A percentile compares a stretch with the other conserved stretches of the same genome.
These are phyloP conservation scores for Aspergillus candidus DNA, from an alignment of 2,329 filamentous ascomycete genomes.

Conservation along the genomic window DNA sequence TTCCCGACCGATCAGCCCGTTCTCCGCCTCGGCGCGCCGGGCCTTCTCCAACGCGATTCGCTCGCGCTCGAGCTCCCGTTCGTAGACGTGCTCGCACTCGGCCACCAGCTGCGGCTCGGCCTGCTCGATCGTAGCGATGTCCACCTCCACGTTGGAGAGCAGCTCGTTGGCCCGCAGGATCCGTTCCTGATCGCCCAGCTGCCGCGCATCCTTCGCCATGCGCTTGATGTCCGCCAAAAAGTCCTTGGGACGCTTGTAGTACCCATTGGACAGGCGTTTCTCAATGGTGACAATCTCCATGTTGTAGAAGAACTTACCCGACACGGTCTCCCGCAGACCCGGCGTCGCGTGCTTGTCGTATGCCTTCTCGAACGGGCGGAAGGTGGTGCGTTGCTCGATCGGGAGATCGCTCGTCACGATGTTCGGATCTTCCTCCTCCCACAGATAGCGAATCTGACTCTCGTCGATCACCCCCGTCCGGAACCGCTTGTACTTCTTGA, in stretches of 20 bases:
- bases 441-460: constrained; percentile 69
- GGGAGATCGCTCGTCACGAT: constrained; percentile 55
- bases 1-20: constrained; percentile 40
- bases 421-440: constrained; percentile 72
- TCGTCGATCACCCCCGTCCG: constrained; percentile 72
- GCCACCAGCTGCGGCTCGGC: constrained; percentile 56
- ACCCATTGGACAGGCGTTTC: constrained; percentile 92
- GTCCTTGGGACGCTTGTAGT: constrained; percentile 84
- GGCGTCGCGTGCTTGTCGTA: constrained; percentile 72
- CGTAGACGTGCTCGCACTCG: constrained; percentile 78
- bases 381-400: constrained; percentile 51
- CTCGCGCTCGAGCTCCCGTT: constrained; percentile 64
- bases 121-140: constrained; percentile 70
- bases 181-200: constrained; percentile 73
- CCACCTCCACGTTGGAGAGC: constrained; percentile 86
- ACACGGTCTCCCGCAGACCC: constrained; percentile 68
- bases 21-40: constrained; percentile 34
- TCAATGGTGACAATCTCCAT: constrained; percentile 89
- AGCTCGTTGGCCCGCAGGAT: constrained; percentile 87
- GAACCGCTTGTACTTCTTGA: constrained; percentile 91
- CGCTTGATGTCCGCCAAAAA: constrained; percentile 83
- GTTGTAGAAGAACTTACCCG: constrained; percentile 89
- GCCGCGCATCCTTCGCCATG: constrained; percentile 76
- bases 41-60: constrained; percentile 56
- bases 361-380: constrained; percentile 71